A percentile compares a stretch with the other conserved stretches of the same genome.
Conservation (phyloP, 2,329 filamentous ascomycete genomes). For the Tetracladium maxilliforme region DNA sequence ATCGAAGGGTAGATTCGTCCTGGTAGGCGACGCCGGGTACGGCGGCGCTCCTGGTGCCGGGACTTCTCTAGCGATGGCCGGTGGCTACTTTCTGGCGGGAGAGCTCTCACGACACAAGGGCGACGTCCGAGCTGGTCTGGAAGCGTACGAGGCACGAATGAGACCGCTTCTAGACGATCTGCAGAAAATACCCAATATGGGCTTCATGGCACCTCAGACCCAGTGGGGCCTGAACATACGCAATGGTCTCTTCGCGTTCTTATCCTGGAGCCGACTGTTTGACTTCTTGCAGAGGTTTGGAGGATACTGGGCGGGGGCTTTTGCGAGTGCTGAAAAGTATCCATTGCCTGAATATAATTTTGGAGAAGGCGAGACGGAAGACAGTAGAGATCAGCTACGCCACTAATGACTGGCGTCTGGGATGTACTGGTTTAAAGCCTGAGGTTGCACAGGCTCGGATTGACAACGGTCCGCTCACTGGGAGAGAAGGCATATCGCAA, state of each 20-base stretch:
- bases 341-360: slow-evolving; percentile 21
- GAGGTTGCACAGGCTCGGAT: too few species aligned
- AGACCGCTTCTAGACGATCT: slow-evolving; percentile 17
- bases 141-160: slow-evolving; percentile 19
- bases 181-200: slow-evolving; percentile 16
- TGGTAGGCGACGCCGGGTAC: slow-evolving; percentile 36
- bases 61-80: slow-evolving; percentile 21
- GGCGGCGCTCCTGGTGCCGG: slow-evolving; percentile 24
- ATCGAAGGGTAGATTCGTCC: slow-evolving; percentile 28
- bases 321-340: slow-evolving; percentile 16
- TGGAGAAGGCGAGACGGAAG: too few species aligned
- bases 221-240: slow-evolving; percentile 27
- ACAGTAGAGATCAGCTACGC: too few species aligned
- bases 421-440: too few species aligned
- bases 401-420: too few species aligned
- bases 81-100: slow-evolving; percentile 30
- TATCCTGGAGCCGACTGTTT: slow-evolving; percentile 19
- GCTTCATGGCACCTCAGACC: slow-evolving; percentile 29
- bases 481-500: too few species aligned
- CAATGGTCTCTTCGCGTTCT: slow-evolving; percentile 22
- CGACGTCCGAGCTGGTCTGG: slow-evolving; percentile 16
- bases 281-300: slow-evolving; percentile 14
- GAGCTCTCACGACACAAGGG: slow-evolving; percentile 17
- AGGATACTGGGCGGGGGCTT: slow-evolving; percentile 14
- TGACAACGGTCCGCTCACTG: too few species aligned